Evolutionary conservation across 148 eudicot genomes (phyloP), one percentile per base, ranked within the genome.

Genomic region (Pouteria glomerata): DNA sequence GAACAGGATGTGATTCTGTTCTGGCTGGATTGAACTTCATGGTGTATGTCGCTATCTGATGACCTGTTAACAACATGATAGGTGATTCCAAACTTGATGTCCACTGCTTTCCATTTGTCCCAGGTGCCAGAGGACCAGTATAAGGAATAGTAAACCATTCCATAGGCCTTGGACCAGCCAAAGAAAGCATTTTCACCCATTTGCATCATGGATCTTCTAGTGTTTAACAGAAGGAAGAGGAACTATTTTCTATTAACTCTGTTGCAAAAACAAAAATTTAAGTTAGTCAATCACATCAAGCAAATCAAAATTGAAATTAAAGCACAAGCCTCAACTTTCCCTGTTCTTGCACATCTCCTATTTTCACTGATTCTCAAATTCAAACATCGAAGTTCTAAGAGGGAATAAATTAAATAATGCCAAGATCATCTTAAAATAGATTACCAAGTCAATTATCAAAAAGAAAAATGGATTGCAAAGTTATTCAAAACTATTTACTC

Each of bases 21-120:
- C 98, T 97, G 21, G 87, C 79, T 35, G 97, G 98, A 78, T 94
- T 94, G 71, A 91, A 94, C 86, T 94, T 94, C 96, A 94, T 83
- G 31, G 97, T 86, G 74, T 94, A 94, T 64, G 91, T 37, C 12
- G 97, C 93, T 76, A 96, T 94, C 69, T 88, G 97, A 76, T 94
- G 98, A 65, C 98, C 98, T 0, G 90, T 35, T 51, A 94, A 75
- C 70, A 91, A 63, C 98, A 94, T 94, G 73, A 94, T 91, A 51
- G 98, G 98, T 29, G 98, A 87, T 71, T 91, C 97, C 82, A 94
- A 73, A 72, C 93, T 89, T 35, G 98, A 95, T 26, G 91, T 91
- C 34, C 97, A 78, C 63, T 85, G 93, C 73, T 89, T 88, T 58
- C 98, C 98, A 66, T 85, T 89, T 33, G 97, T 81, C 52, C 87